phyloP scores from a whole-genome alignment of 2,329 filamentous ascomycete genomes.

The Allantophomopsis cytisporea region DNA sequence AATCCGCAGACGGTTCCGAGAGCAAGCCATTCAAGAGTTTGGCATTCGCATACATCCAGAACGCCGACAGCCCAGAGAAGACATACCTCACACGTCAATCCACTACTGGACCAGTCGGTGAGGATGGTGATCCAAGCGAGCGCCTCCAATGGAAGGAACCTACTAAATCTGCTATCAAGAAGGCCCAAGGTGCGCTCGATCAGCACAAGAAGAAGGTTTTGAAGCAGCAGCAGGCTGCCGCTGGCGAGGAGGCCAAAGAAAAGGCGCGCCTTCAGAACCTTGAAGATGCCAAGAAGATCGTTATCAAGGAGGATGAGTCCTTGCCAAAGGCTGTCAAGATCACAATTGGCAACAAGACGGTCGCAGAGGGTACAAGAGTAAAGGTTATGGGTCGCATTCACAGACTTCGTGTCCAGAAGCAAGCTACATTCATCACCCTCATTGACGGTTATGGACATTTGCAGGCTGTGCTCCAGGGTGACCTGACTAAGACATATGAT shows the following conservation, averaged over 20 bases:
- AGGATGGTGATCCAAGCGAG: conserved; percentile 48
- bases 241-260: conserved; percentile 59
- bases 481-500: conserved; percentile 67
- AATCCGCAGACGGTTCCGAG: conserved; percentile 53
- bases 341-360: conserved; percentile 58
- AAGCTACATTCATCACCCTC: conserved; percentile 76
- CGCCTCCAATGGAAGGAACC: conserved; percentile 67
- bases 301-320: conserved; percentile 53
- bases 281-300: conserved; percentile 71
- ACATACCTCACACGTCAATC: conserved; percentile 59
- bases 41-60: conserved; percentile 61
- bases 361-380: conserved; percentile 59
- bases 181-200: conserved; percentile 62
- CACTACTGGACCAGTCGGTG: conserved; percentile 42
- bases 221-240: conserved; percentile 61
- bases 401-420: conserved; percentile 68
- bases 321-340: conserved; percentile 66
- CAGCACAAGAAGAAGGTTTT: conserved; percentile 72
- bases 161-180: conserved; percentile 76
- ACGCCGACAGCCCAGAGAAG: conserved; percentile 38
- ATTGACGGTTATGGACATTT: conserved; percentile 74
- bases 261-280: conserved; percentile 55
- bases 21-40: conserved; percentile 71
- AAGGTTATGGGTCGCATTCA: conserved; percentile 75
- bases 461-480: conserved; percentile 68